Percentiles rank a stretch among this genome's conserved stretches.
phyloP scores from a whole-genome alignment of 345 rosid genomes.

The Populus euphratica region DNA sequence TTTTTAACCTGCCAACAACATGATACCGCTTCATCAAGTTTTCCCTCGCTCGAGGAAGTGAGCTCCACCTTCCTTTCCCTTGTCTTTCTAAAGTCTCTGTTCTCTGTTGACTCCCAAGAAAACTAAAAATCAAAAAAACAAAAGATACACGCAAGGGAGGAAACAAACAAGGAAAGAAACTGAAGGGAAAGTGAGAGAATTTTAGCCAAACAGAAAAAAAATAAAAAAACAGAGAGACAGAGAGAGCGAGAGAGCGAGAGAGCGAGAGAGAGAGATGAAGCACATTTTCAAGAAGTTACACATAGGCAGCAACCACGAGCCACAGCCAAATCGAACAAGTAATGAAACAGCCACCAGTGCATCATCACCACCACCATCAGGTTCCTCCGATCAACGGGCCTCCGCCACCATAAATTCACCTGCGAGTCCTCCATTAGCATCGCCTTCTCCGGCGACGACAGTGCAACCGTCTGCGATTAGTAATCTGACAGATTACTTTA shows the following conservation, averaged over 20 bases:
- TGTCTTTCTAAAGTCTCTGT: background rate
- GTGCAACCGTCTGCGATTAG: background rate
- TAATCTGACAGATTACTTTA: conserved; percentile 52
- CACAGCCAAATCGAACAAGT: conserved; percentile 61
- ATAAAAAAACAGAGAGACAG: background rate
- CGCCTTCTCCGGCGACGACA: conserved; percentile 34
- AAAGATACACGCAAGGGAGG: background rate
- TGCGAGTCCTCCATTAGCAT: conserved; percentile 35
- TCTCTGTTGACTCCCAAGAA: background rate
- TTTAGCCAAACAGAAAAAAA: background rate
- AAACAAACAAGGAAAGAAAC: background rate
- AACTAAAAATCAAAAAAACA: background rate
- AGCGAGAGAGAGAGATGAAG: conserved; percentile 46
- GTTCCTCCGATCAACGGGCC: conserved; percentile 49
- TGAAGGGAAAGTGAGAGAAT: background rate
- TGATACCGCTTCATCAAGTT: conserved; percentile 17
- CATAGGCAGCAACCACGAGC: conserved; percentile 65
- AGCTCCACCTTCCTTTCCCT: background rate
- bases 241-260: background rate
- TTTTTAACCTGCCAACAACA: background rate
- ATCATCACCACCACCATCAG: conserved; percentile 25
- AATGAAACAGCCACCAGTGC: background rate
- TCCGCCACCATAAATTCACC: conserved; percentile 36
- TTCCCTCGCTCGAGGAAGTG: conserved; percentile 20
- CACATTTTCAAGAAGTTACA: conserved; percentile 95